Evolutionary conservation across 1,284 basidiomycete species (phyloP), one percentile per base, ranked within the genome.

Genomic region (Rhodotorula sp.): DNA sequence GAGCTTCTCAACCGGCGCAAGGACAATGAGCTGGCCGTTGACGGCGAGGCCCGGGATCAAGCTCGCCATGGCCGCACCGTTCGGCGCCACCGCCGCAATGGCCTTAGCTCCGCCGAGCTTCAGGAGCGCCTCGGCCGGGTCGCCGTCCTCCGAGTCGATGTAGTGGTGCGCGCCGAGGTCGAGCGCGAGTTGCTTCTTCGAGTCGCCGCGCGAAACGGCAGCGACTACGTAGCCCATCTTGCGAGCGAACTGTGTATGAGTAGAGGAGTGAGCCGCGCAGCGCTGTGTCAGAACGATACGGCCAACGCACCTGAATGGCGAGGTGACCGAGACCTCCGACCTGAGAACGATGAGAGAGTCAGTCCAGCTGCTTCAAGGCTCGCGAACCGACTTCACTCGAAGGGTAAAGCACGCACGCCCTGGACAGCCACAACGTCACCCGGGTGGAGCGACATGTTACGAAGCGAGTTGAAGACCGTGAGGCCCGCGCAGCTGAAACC

Each of bases 91-190:
- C 27, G 76, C 78, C 2, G 71, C 54, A 12, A 69, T 57, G 46
- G 72, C 70, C 56, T 74, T 76, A 4, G 68, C 72, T 8, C 74
- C 82, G 19, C 83, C 83, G 48, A 83, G 71, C 78, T 83, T 81
- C 59, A 80, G 74, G 23, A 84, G 75, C 34, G 76, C 79, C 56
- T 80, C 78, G n/a, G 78, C 79, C 16, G 77, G 74, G 67, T 79
- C 71, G 34, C 79, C 77, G 52, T 76, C 74, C 48, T 66, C 74
- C 25, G 73, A 53, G 55, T 77, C 81, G 72, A 83, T 76, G 74
- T 81, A 83, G 52, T 81, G 77, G 70, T 80, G 76, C 4, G 82
- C 83, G 19, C 83, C 82, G n/a, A 83, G 79, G 72, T 82, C 73
- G 7, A 56, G 70, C 14, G 82, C 82, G 45, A 82, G 77, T 7